Evolutionary conservation across 148 eudicot genomes (phyloP).

Genomic region (Cornus suecica): DNA sequence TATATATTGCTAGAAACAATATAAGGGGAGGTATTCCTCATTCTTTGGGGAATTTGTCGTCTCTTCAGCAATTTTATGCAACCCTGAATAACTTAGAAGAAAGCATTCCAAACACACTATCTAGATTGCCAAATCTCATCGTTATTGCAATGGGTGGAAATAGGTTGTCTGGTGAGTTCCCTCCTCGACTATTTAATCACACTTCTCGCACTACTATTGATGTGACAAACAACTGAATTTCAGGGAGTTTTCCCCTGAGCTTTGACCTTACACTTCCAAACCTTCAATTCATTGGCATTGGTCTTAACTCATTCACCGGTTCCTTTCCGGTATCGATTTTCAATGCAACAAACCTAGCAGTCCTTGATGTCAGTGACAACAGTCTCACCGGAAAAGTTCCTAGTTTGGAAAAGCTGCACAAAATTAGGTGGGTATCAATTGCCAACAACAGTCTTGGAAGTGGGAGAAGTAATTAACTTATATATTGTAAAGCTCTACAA

Average conservation of each 20-base stretch:
- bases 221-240: background rate
- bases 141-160: background rate
- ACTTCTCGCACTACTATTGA: background rate
- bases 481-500: too few species aligned
- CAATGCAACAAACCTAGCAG: too few species aligned
- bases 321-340: background rate
- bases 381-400: too few species aligned
- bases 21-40: background rate
- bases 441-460: slow-evolving; percentile 14
- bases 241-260: background rate
- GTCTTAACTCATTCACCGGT: background rate
- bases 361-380: too few species aligned
- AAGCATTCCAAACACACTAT: background rate
- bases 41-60: background rate
- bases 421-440: background rate
- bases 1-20: slow-evolving; percentile 6
- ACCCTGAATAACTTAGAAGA: background rate
- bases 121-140: background rate
- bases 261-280: background rate
- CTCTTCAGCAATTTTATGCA: background rate
- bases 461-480: too few species aligned
- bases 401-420: too few species aligned
- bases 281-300: background rate
- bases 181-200: background rate
- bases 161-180: background rate